Evolutionary conservation across 176 grass and related monocot genomes (phyloP), one percentile per base, ranked within the genome.

Genomic region (Secale cereale): DNA sequence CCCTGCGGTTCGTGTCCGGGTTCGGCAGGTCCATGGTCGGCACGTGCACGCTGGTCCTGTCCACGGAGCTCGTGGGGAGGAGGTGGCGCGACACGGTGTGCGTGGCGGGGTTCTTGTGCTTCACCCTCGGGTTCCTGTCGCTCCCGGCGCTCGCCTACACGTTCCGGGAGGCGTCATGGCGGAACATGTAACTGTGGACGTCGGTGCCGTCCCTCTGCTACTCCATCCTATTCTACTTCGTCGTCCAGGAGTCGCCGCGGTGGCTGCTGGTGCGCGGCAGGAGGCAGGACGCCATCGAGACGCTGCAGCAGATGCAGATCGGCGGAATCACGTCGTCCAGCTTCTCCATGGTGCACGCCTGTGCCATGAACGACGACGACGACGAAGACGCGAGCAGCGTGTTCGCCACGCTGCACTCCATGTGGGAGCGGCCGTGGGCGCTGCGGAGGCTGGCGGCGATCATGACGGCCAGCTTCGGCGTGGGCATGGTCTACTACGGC

Each of bases 401-500:
- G 11, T 91, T 98, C 45, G 68, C 91, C 29, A 81, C 95, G 40
- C 52, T 95, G 43, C 87, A 71, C 37, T 3, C 68, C 26, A 81
- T 98, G 30, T 92, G 84, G 84, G 81, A 85, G 41, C 86, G 86
- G 14, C 88, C 78, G 66, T 98, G 95, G 95, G 93, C 91, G 23
- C 30, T 91, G 3, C 88, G 89, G 72, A 74, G 95, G 52, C 79
- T 98, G 20, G 72, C 78, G 78, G 85, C 87, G 45, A 90, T 93
- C 80, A 95, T 93, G 91, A 83, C 77, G n/a, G 77, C 30, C 2
- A 48, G 91, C 65, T 88, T 98, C 68, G 95, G 95, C 59, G 67
- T 98, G 22, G 95, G 95, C 13, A 83, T 87, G 76, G 82, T 95
- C 67, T 98, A 98, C 82, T 98, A 90, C 78, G 95, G 95, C 25